A percentile compares a stretch with the other conserved stretches of the same genome.
phyloP scores from a whole-genome alignment of 768 basidiomycete genomes.

The Rhodotorula paludigena region DNA sequence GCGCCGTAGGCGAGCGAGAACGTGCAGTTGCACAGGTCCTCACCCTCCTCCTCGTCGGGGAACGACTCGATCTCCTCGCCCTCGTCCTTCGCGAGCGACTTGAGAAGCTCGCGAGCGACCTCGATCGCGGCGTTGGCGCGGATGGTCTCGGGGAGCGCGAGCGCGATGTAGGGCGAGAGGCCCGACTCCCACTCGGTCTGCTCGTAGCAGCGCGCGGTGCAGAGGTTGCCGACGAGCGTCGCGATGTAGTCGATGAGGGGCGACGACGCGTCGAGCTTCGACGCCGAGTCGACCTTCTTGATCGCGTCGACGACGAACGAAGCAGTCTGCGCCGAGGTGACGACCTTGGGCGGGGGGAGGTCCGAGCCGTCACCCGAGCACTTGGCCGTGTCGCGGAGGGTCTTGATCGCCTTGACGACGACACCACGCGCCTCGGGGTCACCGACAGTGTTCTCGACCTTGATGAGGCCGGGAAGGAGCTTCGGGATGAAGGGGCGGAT shows the following conservation, averaged over 20 bases:
- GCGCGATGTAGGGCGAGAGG: conserved; percentile 41
- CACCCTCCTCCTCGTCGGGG: conserved; percentile 56
- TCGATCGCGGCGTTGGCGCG: conserved; percentile 63
- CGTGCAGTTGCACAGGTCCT: conserved; percentile 84
- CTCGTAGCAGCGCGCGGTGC: conserved; percentile 48
- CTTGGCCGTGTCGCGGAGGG: conserved; percentile 90
- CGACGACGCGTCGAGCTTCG: conserved; percentile 35
- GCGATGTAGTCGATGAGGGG: conserved; percentile 51
- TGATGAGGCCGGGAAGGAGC: conserved; percentile 72
- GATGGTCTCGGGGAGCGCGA: conserved; percentile 41
- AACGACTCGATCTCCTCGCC: conserved; percentile 40
- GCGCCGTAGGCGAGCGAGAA: conserved; percentile 81
- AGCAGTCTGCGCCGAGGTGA: conserved; percentile 64
- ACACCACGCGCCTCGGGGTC: conserved; percentile 97
- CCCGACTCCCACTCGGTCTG: conserved; percentile 46
- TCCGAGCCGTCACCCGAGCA: conserved; percentile 84
- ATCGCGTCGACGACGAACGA: conserved; percentile 68
- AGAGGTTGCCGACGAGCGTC: conserved; percentile 65
- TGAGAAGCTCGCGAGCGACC: conserved; percentile 73
- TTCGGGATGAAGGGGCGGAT: conserved; percentile 86
- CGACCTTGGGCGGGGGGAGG: conserved; percentile 74
- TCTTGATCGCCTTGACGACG: conserved; percentile 83
- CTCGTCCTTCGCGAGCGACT: conserved; percentile 49
- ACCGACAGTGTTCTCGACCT: conserved; percentile 88
- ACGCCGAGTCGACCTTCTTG: conserved; percentile 55